Percentiles rank a stretch among this genome's conserved stretches.
Conservation (phyloP, 2,329 filamentous ascomycete species). For the Graphilbum sp. region DNA sequence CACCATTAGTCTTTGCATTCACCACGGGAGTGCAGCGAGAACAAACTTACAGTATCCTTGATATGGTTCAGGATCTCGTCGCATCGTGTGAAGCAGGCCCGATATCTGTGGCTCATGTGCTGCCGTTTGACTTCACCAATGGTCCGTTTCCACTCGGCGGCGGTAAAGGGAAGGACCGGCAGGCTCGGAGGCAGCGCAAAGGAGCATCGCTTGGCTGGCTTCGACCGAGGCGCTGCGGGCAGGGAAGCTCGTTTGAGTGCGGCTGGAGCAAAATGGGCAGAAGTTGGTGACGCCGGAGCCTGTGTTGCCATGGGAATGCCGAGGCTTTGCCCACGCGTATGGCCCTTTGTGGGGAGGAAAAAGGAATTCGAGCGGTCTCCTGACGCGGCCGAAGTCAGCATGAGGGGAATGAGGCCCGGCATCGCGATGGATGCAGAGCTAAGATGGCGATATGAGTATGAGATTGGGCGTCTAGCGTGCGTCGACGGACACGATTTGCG, state of each 20-base stretch:
- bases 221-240: constrained; percentile 4
- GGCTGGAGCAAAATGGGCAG: background rate
- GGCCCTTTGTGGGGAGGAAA: constrained; percentile 1
- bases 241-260: constrained; percentile 3
- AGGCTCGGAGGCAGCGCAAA: constrained; percentile 3
- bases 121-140: constrained; percentile 37
- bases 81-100: constrained; percentile 35
- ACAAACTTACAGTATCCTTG: constrained; percentile 27
- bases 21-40: too few species aligned
- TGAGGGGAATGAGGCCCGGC: constrained; percentile 11
- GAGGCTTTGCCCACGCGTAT: constrained; percentile 5
- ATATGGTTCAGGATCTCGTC: constrained; percentile 33
- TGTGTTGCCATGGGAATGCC: background rate
- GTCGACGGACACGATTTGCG: too few species aligned
- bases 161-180: constrained; percentile 23
- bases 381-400: constrained; percentile 6
- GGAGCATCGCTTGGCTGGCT: constrained; percentile 11
- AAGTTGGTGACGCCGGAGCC: background rate
- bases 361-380: constrained; percentile 8
- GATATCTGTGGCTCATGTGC: constrained; percentile 32
- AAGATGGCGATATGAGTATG: too few species aligned
- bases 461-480: too few species aligned
- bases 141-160: constrained; percentile 32
- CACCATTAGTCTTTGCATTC: constrained; percentile 1
- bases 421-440: constrained; percentile 1